Percentiles rank a stretch among this genome's conserved stretches.
Evolutionary conservation across 1,284 basidiomycete genomes (phyloP).

Genomic region (Lentinula novae-zelandiae): DNA sequence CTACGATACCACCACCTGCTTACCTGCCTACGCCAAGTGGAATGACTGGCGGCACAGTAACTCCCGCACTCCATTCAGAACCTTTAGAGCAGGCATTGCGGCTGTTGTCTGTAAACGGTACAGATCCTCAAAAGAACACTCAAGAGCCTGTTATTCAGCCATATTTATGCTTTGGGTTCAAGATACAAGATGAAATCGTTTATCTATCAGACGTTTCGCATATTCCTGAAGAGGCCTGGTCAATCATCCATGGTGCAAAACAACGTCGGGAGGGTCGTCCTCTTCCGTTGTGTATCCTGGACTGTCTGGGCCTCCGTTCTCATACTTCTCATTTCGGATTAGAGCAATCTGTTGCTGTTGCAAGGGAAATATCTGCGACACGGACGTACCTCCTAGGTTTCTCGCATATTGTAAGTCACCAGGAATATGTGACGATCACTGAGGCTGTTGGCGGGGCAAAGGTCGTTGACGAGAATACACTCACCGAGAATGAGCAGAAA

Average conservation of each 20-base stretch:
- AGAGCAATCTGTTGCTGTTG: conserved; percentile 48
- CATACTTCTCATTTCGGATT: conserved; percentile 76
- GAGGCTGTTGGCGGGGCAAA: conserved; percentile 43
- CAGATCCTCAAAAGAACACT: conserved; percentile 18
- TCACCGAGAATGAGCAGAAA: conserved; percentile 35
- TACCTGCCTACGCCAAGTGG: conserved; percentile 38
- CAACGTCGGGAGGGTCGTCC: conserved; percentile 21
- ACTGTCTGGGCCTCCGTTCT: conserved; percentile 59
- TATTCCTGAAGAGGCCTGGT: conserved; percentile 70
- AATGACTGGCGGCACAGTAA: conserved; percentile 24
- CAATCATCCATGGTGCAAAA: conserved; percentile 34
- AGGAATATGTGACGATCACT: conserved; percentile 59
- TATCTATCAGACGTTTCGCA: conserved; percentile 76
- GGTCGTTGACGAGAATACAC: conserved; percentile 20
- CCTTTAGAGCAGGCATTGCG: conserved; percentile 12
- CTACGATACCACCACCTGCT: conserved; percentile 32
- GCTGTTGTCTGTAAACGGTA: conserved; percentile 9
- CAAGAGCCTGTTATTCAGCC: conserved; percentile 39
- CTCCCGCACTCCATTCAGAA: conserved; percentile 9
- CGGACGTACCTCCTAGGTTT: conserved; percentile 74
- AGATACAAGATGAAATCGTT: conserved; percentile 56
- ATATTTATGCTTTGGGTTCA: conserved; percentile 73
- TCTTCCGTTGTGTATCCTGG: conserved; percentile 61
- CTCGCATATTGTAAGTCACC: conserved; percentile 64
- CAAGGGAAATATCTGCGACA: conserved; percentile 49